Percentiles rank a stretch among this genome's conserved stretches.
phyloP scores from a whole-genome alignment of 352 stramenopile species.

The Phytophthora vignae region DNA sequence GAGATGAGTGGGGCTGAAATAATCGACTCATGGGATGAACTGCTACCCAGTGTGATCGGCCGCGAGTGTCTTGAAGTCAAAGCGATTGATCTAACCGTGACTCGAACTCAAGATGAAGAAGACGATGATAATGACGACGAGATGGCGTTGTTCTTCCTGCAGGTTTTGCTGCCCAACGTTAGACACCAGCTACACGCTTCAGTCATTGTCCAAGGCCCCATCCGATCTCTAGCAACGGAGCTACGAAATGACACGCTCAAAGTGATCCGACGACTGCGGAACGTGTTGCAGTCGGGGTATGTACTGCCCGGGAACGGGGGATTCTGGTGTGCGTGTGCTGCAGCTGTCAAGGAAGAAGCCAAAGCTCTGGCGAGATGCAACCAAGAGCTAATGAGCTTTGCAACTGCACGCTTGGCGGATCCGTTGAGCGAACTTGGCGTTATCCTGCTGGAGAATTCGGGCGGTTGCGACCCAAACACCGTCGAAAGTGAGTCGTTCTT shows the following conservation, averaged over 20 bases:
- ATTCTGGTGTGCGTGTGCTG: constrained; percentile 38
- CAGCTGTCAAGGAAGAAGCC: constrained; percentile 15
- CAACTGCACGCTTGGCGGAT: constrained; percentile 8
- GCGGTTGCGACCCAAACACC: background rate
- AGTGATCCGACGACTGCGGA: constrained; percentile 31
- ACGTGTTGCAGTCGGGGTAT: constrained; percentile 26
- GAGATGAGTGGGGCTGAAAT: constrained; percentile 39
- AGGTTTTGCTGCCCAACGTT: constrained; percentile 3
- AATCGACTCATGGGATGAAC: constrained; percentile 34
- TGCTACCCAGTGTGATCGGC: constrained; percentile 30
- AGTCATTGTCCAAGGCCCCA: constrained; percentile 33
- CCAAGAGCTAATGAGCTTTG: constrained; percentile 20
- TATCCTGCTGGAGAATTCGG: constrained; percentile 35
- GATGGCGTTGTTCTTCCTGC: constrained; percentile 19
- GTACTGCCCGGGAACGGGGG: constrained; percentile 34
- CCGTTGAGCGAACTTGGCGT: constrained; percentile 25
- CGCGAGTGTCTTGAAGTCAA: constrained; percentile 23
- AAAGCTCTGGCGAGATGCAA: background rate
- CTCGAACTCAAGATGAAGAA: constrained; percentile 6
- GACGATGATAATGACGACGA: constrained; percentile 27
- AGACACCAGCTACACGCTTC: constrained; percentile 18
- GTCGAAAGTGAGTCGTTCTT: constrained; percentile 21
- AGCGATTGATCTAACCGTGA: constrained; percentile 16
- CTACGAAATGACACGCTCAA: constrained; percentile 21
- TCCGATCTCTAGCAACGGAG: constrained; percentile 28